phyloP scores from a whole-genome alignment of 768 basidiomycete species.

The Tricholoma sp. region DNA sequence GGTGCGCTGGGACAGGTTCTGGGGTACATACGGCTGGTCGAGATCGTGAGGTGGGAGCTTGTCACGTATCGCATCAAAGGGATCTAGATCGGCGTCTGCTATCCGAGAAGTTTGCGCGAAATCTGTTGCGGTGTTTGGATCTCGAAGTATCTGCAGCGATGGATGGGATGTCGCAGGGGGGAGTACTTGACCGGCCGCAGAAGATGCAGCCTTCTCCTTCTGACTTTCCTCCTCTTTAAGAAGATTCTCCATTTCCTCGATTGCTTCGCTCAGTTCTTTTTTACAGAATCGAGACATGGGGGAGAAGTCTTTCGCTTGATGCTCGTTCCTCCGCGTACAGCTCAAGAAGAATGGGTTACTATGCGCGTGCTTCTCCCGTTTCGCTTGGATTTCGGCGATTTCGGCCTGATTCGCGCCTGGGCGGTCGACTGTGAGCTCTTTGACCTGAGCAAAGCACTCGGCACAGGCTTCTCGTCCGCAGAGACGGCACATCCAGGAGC shows the following conservation, averaged over 20 bases:
- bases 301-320: constrained; percentile 61
- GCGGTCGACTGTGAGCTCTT: constrained; percentile 53
- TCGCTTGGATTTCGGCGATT: constrained; percentile 41
- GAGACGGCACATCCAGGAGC: constrained; percentile 84
- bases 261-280: constrained; percentile 57
- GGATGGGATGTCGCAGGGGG: neutral
- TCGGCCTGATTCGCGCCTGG: constrained; percentile 43
- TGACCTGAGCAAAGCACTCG: constrained; percentile 73
- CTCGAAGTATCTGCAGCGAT: neutral
- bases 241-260: constrained; percentile 64
- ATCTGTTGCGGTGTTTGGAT: neutral
- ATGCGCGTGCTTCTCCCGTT: constrained; percentile 57
- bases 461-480: constrained; percentile 90
- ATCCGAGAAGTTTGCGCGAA: neutral
- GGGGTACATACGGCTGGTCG: constrained; percentile 6
- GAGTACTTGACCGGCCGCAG: neutral
- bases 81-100: neutral
- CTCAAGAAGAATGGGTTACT: constrained; percentile 70
- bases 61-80: neutral
- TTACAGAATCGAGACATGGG: constrained; percentile 76
- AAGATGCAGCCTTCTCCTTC: neutral
- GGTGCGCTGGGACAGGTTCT: constrained; percentile 16
- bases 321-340: constrained; percentile 69
- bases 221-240: constrained; percentile 17
- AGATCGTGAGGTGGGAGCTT: constrained; percentile 1